Percentiles rank a stretch among this genome's conserved stretches.
phyloP scores from a whole-genome alignment of 2,329 filamentous ascomycete species.

The Ilyonectria mors-panacis region DNA sequence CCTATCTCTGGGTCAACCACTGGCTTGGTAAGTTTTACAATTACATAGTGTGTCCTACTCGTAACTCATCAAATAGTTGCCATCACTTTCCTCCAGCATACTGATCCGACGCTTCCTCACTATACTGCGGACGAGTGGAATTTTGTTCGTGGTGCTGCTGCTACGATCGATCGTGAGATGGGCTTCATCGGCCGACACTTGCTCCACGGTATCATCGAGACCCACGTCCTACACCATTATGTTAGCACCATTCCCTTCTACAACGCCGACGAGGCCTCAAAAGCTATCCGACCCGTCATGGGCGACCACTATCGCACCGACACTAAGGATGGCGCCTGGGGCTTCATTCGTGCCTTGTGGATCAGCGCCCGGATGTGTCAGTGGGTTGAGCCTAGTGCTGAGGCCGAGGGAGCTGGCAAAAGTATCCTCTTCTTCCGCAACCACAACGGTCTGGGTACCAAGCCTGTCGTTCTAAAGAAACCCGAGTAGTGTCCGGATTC shows the following conservation, averaged over 20 bases:
- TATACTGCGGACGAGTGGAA: conserved; percentile 91
- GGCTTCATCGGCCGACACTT: conserved; percentile 93
- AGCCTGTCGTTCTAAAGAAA: conserved; percentile 47
- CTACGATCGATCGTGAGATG: conserved; percentile 97
- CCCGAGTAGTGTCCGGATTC: conserved; percentile 19
- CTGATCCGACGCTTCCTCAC: conserved; percentile 93
- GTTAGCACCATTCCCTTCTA: conserved; percentile 97
- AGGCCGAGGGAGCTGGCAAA: conserved; percentile 83
- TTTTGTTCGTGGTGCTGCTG: conserved; percentile 92
- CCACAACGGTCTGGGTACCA: conserved; percentile 84
- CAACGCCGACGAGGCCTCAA: conserved; percentile 92
- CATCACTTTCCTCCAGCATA: conserved; percentile 98
- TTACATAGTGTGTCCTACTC: conserved; percentile 39
- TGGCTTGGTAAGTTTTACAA: conserved; percentile 85
- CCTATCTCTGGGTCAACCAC: conserved; percentile 99
- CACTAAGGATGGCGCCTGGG: conserved; percentile 79
- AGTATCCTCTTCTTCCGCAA: conserved; percentile 96
- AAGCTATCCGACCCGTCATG: conserved; percentile 96
- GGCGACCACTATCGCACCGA: conserved; percentile 94
- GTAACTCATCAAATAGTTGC: conserved; percentile 74
- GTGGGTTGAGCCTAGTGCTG: conserved; percentile 95
- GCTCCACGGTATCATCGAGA: conserved; percentile 96
- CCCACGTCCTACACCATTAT: conserved; percentile 98
- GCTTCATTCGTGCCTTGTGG: conserved; percentile 90
- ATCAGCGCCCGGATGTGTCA: conserved; percentile 89